phyloP scores from a whole-genome alignment of 345 rosid genomes.

The Passiflora organensis region DNA sequence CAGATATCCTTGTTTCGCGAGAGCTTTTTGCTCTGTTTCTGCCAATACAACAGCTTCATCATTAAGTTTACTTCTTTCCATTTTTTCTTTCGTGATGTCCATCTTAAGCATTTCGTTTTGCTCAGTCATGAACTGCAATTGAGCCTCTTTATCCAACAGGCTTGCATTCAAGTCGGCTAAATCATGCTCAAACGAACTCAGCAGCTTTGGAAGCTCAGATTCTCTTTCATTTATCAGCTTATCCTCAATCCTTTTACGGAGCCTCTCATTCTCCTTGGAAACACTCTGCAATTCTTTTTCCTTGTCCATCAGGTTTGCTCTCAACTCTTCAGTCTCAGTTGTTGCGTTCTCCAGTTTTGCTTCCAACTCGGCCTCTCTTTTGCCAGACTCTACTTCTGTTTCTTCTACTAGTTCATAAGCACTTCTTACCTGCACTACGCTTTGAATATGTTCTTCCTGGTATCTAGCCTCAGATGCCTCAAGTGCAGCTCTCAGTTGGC shows the following conservation, averaged over 20 bases:
- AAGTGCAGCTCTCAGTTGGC: slow-evolving; percentile 57
- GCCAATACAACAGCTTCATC: slow-evolving; percentile 39
- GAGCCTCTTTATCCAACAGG: slow-evolving; percentile 46
- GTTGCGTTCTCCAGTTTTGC: slow-evolving; percentile 45
- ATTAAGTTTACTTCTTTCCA: slow-evolving; percentile 42
- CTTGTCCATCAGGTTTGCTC: slow-evolving; percentile 71
- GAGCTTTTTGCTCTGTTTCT: slow-evolving; percentile 57
- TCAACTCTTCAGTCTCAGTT: slow-evolving; percentile 54
- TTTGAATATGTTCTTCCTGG: slow-evolving; percentile 81
- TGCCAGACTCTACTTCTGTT: slow-evolving; percentile 42
- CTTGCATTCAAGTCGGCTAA: slow-evolving; percentile 47
- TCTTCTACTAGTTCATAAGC: slow-evolving; percentile 73
- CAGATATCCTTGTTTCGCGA: slow-evolving; percentile 46
- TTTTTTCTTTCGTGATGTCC: slow-evolving; percentile 45
- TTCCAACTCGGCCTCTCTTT: slow-evolving; percentile 51
- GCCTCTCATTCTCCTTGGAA: slow-evolving; percentile 65
- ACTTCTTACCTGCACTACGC: slow-evolving; percentile 76
- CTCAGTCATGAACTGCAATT: slow-evolving; percentile 40
- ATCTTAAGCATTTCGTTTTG: slow-evolving; percentile 51
- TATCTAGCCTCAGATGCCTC: slow-evolving; percentile 74
- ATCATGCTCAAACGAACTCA: slow-evolving; percentile 53
- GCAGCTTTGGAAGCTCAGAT: slow-evolving; percentile 29
- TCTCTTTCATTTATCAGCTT: slow-evolving; percentile 36
- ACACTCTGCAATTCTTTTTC: slow-evolving; percentile 66
- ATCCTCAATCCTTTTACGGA: slow-evolving; percentile 40